Evolutionary conservation across 2,329 filamentous ascomycete genomes (phyloP).

Genomic region (Sporothrix globosa): DNA sequence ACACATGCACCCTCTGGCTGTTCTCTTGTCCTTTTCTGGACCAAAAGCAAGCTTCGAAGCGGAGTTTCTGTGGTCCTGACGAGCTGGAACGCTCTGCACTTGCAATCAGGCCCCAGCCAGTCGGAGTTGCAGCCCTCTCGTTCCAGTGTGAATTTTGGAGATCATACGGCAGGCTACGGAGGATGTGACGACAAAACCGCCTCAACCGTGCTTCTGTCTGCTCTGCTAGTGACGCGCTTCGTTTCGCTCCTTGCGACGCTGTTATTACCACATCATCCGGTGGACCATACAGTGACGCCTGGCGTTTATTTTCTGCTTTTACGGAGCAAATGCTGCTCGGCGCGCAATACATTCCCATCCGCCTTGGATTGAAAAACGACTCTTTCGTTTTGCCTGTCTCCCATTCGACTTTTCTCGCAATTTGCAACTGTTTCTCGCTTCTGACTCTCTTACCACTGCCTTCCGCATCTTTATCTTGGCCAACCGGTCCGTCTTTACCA

Average conservation of each 20-base stretch:
- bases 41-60: neutral
- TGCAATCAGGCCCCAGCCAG: slow-evolving; percentile 8
- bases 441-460: neutral
- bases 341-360: neutral
- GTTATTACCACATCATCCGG: slow-evolving; percentile 8
- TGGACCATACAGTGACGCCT: neutral
- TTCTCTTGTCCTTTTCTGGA: neutral
- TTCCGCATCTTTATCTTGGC: neutral
- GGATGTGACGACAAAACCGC: neutral
- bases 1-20: neutral
- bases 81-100: neutral
- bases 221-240: neutral
- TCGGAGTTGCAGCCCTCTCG: neutral
- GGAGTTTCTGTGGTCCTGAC: neutral
- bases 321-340: neutral
- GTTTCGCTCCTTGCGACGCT: slow-evolving; percentile 6
- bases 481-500: neutral
- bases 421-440: neutral
- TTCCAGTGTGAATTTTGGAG: neutral
- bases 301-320: slow-evolving; percentile 10
- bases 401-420: neutral
- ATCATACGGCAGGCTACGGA: neutral
- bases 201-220: neutral
- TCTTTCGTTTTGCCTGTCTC: neutral
- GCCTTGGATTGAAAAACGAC: neutral